Evolutionary conservation across 331 rosid species (phyloP).

Genomic region (Acacia concinna): DNA sequence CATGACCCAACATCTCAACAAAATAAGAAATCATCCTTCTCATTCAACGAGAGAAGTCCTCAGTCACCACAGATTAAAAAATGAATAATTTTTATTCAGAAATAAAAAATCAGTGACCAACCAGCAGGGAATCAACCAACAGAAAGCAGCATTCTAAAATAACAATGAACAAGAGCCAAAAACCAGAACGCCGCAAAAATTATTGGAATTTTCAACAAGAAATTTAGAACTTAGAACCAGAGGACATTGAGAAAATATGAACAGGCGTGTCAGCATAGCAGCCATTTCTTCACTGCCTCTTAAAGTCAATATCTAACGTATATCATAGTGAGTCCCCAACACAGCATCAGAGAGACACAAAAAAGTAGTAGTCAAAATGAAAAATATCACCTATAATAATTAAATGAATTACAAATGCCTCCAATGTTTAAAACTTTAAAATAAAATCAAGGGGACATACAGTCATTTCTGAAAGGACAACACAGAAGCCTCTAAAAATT

Average conservation of each 20-base stretch:
- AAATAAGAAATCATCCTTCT: not conserved
- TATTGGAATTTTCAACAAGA: not conserved
- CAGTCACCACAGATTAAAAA: not conserved
- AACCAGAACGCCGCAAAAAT: not conserved
- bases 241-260: not conserved
- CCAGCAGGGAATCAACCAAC: not conserved
- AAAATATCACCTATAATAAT: not conserved
- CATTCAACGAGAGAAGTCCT: not conserved
- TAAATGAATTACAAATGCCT: not conserved
- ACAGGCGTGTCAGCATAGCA: not conserved
- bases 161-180: not conserved
- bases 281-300: not conserved
- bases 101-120: not conserved
- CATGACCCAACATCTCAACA: not conserved
- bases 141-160: not conserved
- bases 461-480: not conserved
- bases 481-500: not conserved
- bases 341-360: not conserved
- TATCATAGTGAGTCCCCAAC: not conserved
- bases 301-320: slow-evolving; percentile 1
- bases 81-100: not conserved
- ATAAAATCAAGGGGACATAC: not conserved
- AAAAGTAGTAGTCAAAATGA: not conserved
- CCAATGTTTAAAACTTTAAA: not conserved
- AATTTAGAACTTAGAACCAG: not conserved